phyloP scores from a whole-genome alignment of 73 alveolate genomes.

The Stentor coeruleus region DNA sequence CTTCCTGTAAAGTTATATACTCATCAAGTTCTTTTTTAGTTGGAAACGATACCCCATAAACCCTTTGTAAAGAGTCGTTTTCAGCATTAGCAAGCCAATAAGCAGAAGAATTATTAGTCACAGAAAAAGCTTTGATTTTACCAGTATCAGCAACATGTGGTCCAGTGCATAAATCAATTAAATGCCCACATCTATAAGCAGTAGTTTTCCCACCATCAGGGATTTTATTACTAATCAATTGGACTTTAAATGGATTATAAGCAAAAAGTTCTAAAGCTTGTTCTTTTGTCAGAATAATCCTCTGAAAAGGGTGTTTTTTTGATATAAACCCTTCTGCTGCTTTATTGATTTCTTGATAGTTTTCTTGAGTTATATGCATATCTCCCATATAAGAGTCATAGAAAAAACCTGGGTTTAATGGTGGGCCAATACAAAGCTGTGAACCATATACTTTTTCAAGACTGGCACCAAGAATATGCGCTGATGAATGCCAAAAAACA shows the following conservation, averaged over 20 bases:
- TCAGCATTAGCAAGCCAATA: slow-evolving; percentile 98
- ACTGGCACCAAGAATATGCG: slow-evolving; percentile 95
- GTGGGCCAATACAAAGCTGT: slow-evolving; percentile 98
- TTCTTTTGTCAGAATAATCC: slow-evolving; percentile 92
- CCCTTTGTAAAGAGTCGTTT: slow-evolving; percentile 97
- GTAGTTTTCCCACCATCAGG: slow-evolving; percentile 95
- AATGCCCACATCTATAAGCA: slow-evolving; percentile 97
- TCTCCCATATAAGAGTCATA: slow-evolving; percentile 97
- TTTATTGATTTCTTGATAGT: slow-evolving; percentile 85
- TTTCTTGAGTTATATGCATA: slow-evolving; percentile 75
- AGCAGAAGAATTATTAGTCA: slow-evolving; percentile 98
- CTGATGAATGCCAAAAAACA: slow-evolving; percentile 99
- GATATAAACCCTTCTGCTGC: slow-evolving; percentile 73
- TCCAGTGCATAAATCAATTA: slow-evolving; percentile 99
- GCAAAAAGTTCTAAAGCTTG: slow-evolving; percentile 88
- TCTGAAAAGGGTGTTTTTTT: slow-evolving; percentile 91
- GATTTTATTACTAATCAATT: slow-evolving; percentile 92
- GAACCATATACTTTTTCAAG: slow-evolving; percentile 95
- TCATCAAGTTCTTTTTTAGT: slow-evolving; percentile 95
- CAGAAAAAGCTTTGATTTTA: slow-evolving; percentile 94
- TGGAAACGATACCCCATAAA: slow-evolving; percentile 99
- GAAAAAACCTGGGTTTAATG: slow-evolving; percentile 97
- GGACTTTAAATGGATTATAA: slow-evolving; percentile 97
- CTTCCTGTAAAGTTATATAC: slow-evolving; percentile 87
- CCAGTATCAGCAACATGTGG: slow-evolving; percentile 98